phyloP scores from a whole-genome alignment of 2,329 filamentous ascomycete species.

The Thelonectria olida region DNA sequence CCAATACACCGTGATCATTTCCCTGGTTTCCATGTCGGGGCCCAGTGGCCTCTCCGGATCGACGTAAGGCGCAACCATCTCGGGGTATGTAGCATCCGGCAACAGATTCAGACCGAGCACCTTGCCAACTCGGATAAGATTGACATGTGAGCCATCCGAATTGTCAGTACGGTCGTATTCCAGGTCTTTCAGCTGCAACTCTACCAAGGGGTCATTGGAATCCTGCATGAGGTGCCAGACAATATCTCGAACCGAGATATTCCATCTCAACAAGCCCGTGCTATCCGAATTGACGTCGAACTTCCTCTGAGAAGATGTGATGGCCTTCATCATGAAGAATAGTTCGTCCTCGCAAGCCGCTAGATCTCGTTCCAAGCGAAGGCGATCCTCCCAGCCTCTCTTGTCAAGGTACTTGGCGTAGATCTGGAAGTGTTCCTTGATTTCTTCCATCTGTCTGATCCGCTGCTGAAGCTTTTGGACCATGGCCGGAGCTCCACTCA shows the following conservation, averaged over 20 bases:
- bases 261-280: constrained; percentile 87
- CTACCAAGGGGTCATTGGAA: constrained; percentile 85
- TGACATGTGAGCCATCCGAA: constrained; percentile 95
- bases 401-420: constrained; percentile 88
- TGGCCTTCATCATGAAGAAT: constrained; percentile 99
- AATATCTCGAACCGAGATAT: constrained; percentile 92
- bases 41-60: constrained; percentile 67
- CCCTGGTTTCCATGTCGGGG: constrained; percentile 62
- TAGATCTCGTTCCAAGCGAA: constrained; percentile 89
- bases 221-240: constrained; percentile 97
- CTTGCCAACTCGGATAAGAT: constrained; percentile 86
- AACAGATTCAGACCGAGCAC: constrained; percentile 91
- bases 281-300: constrained; percentile 76
- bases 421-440: constrained; percentile 95
- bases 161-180: constrained; percentile 97
- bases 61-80: constrained; percentile 92
- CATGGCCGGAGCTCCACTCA: constrained; percentile 92
- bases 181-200: constrained; percentile 90
- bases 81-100: constrained; percentile 89
- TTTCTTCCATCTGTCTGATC: constrained; percentile 92
- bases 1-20: constrained; percentile 96
- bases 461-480: constrained; percentile 90
- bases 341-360: constrained; percentile 93
- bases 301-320: constrained; percentile 93
- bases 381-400: constrained; percentile 89